Evolutionary conservation across 179 eudicot species (phyloP), one percentile per base, ranked within the genome.

Genomic region (Silene noctiflora): DNA sequence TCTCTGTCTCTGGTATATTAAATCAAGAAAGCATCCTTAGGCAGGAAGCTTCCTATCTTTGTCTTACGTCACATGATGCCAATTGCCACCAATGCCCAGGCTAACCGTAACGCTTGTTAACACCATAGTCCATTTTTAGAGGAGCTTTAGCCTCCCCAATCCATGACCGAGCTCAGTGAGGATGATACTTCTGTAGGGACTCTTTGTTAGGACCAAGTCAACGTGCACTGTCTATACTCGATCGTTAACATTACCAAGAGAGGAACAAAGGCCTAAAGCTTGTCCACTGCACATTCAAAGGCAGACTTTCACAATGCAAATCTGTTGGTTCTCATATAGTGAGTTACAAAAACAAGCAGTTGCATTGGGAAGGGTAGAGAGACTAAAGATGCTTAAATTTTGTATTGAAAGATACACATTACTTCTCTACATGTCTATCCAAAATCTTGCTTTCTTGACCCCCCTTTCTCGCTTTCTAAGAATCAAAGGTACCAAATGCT

Each of bases 401-500:
- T 9, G 13, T 20, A 20, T 20, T 68, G 17, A 67, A 17, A 0
- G 19, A 33, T n/a, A 17, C 11, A 1, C 0, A 35, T n/a, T 7
- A 67, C 19, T 35, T 33, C 71, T 39, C 27, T 42, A 20, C 53
- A 42, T 6, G 1, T 39, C 2, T 2, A n/a, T 39, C 6, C 14
- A 10, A 4, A 69, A 21, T 44, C 17, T 44, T 5, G 12, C 19
- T 19, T 46, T 42, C 12, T 44, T 39, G 46, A 39, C 11, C n/a
- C 58, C 58, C 6, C 14, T 42, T 42, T 19, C 56, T 19, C 2
- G 19, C 59, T 11, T 69, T 44, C 13, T 46, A 69, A 46, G 20
- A 69, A n/a, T 69, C 19, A 48, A 48, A 24, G 73, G 58, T 42
- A 29, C 31, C 8, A 11, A 67, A 67, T 67, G 48, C 12, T 67